Conservation (phyloP, 1,139 yeast genomes). For the Magnusiomyces fungicola region DNA sequence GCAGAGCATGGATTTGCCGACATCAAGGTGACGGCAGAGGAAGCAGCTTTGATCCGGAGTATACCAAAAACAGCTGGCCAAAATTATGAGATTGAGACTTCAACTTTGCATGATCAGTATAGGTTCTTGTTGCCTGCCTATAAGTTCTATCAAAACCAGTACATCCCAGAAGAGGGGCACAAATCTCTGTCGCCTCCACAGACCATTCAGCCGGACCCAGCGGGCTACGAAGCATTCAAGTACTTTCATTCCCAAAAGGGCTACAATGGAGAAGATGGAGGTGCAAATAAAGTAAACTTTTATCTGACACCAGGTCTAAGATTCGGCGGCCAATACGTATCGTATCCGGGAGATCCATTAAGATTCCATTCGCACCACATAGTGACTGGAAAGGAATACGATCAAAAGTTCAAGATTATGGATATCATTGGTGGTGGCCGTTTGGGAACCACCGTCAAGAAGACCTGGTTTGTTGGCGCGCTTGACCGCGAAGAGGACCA, state of each 20-base stretch:
- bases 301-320: constrained; percentile 77
- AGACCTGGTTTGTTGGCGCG: constrained; percentile 64
- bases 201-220: background rate
- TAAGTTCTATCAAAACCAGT: background rate
- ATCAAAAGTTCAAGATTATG: constrained; percentile 46
- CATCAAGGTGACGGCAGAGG: background rate
- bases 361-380: constrained; percentile 83
- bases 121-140: constrained; percentile 3
- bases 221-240: constrained; percentile 1
- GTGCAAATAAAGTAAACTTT: constrained; percentile 17
- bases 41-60: background rate
- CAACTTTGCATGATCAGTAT: background rate
- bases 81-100: background rate
- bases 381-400: constrained; percentile 47
- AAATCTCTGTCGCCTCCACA: background rate
- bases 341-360: constrained; percentile 93
- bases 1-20: background rate
- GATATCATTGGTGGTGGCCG: constrained; percentile 78
- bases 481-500: constrained; percentile 20
- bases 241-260: constrained; percentile 2
- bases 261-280: background rate
- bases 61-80: background rate
- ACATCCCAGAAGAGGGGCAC: background rate
- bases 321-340: constrained; percentile 83
- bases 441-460: constrained; percentile 87